phyloP scores from a whole-genome alignment of 2,329 filamentous ascomycete genomes.

The Pyricularia sp. region DNA sequence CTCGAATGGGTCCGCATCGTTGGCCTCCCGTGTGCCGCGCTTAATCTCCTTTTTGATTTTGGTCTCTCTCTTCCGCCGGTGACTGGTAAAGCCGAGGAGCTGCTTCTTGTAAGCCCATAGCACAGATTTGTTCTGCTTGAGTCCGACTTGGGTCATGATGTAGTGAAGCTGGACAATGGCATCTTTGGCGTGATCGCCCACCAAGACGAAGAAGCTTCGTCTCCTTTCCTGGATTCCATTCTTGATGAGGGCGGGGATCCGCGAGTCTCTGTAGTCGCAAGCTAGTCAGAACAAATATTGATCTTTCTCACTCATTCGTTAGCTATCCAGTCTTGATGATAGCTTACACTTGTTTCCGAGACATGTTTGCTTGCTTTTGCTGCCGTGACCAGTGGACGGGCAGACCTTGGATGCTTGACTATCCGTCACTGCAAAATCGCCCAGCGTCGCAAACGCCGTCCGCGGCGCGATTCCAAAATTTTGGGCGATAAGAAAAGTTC shows the following conservation, averaged over 20 bases:
- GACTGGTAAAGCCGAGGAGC: constrained; percentile 81
- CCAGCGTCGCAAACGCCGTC: background rate
- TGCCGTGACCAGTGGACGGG: background rate
- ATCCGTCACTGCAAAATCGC: background rate
- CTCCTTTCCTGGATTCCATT: constrained; percentile 95
- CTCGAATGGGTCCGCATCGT: constrained; percentile 91
- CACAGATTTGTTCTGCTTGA: constrained; percentile 92
- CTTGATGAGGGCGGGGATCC: constrained; percentile 79
- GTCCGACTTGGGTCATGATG: constrained; percentile 70
- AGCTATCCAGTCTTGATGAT: background rate
- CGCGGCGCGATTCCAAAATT: constrained; percentile 1
- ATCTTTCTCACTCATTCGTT: constrained; percentile 14
- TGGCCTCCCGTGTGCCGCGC: constrained; percentile 80
- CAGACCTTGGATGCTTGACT: background rate
- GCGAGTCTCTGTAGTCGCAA: constrained; percentile 52
- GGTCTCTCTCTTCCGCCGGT: constrained; percentile 93
- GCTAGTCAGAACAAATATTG: background rate
- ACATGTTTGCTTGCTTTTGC: background rate
- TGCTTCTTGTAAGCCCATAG: constrained; percentile 99
- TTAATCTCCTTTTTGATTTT: constrained; percentile 99
- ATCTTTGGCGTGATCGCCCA: constrained; percentile 93
- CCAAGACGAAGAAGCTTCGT: constrained; percentile 92
- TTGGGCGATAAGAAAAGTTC: background rate
- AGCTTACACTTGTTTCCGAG: constrained; percentile 5
- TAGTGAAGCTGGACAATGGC: constrained; percentile 89